Base-by-base conservation (phyloP, 371 early-diverging fungal species). In the Circinella umbellata region DNA sequence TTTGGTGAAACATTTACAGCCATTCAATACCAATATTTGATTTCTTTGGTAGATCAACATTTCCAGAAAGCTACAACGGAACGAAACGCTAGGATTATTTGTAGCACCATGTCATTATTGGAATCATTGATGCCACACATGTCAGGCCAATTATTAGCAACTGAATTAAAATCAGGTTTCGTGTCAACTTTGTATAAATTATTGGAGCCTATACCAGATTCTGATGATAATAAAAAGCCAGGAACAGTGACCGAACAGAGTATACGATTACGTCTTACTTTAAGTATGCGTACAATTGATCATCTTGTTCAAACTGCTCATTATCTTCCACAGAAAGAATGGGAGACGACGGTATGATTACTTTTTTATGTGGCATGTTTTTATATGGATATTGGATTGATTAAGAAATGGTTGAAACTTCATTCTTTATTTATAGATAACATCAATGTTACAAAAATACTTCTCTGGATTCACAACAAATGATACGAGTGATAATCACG, bases 1-100 rank as follows among this genome's bases (percentile, higher is more conserved):
- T 90, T 90, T 78, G 90, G 90, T 0, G 83, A 86, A n/a, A 89
- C 90, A 1, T 90, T 90, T 76, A 83, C 88, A 8, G 69, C 86
- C 1, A 82, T 90, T 2, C 90, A 90, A 64, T 86, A 86, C 60
- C 77, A 84, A 4, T 87, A 90, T 53, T 75, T 89, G 51, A 81
- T 89, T 37, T 78, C 84, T 35, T 36, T 87, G 34, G 68, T 62
- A 0, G 73, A 78, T 51, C 65, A 69, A 10, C 63, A 76, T 66
- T 63, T 57, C 67, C 46, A 73, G 37, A 67, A 49, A 4, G 54
- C 66, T 7, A 69, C 73, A 14, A 75, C 69, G 15, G 55, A 73
- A 37, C 68, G 73, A 20, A 77, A 80, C 38, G 68, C 70, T 11
- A 54, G 70, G 34, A 75, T 73, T 3, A 67, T 84, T n/a, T 74